Percentiles rank a stretch among this genome's conserved stretches.
phyloP scores from a whole-genome alignment of 1,139 yeast species.

The Hyphopichia fennica region DNA sequence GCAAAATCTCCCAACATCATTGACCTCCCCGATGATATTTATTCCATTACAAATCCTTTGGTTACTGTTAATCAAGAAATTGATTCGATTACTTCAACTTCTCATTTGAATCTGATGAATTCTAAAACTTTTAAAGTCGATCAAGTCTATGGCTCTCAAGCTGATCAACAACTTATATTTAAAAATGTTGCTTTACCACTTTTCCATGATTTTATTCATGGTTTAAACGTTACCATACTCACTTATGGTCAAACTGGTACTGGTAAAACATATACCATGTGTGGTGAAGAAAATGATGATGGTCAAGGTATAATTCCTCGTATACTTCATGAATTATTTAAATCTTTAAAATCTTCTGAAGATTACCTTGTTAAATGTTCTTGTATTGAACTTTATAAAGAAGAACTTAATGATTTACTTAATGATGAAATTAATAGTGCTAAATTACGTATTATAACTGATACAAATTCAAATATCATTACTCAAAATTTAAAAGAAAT shows the following conservation, averaged over 20 bases:
- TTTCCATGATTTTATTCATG: slow-evolving; percentile 62
- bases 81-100: slow-evolving; percentile 25
- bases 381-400: slow-evolving; percentile 73
- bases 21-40: slow-evolving; percentile 53
- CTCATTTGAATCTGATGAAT: slow-evolving; percentile 14
- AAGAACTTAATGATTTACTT: slow-evolving; percentile 64
- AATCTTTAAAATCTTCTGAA: slow-evolving; percentile 29
- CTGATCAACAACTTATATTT: slow-evolving; percentile 61
- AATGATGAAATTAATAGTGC: slow-evolving; percentile 29
- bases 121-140: slow-evolving; percentile 65
- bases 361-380: slow-evolving; percentile 70
- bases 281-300: slow-evolving; percentile 46
- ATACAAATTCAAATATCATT: slow-evolving; percentile 19
- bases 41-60: slow-evolving; percentile 32
- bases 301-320: slow-evolving; percentile 72
- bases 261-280: slow-evolving; percentile 87
- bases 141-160: slow-evolving; percentile 70
- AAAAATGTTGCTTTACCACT: slow-evolving; percentile 64
- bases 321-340: slow-evolving; percentile 55
- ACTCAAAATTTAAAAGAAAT: slow-evolving; percentile 61
- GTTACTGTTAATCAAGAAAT: slow-evolving; percentile 42
- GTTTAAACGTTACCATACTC: slow-evolving; percentile 75
- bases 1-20: slow-evolving; percentile 77
- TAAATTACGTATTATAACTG: slow-evolving; percentile 4
- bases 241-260: slow-evolving; percentile 94